A percentile compares a stretch with the other conserved stretches of the same genome.
Conservation (phyloP, 73 alveolate species). For the Blepharisma stoltei region DNA sequence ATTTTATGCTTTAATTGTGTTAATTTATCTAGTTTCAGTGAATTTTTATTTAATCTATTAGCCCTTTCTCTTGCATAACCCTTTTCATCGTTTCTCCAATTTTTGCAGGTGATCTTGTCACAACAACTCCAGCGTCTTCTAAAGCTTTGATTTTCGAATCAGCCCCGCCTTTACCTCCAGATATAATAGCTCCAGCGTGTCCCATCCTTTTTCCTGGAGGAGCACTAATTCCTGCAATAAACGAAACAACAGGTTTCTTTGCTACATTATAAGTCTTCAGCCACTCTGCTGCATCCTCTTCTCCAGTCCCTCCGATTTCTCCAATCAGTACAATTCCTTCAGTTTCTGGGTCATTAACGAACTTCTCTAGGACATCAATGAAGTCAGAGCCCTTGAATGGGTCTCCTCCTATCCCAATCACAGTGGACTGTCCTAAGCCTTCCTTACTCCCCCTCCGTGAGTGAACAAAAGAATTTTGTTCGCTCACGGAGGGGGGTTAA, state of each 20-base stretch:
- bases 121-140: constrained; percentile 60
- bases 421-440: constrained; percentile 92
- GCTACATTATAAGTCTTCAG: constrained; percentile 62
- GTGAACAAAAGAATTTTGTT: too few relatives aligned
- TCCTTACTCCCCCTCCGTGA: too few relatives aligned
- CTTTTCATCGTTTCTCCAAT: constrained; percentile 65
- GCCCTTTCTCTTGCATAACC: constrained; percentile 42
- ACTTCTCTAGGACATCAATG: constrained; percentile 88
- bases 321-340: constrained; percentile 95
- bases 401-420: constrained; percentile 95
- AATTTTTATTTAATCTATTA: not conserved
- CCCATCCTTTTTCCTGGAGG: constrained; percentile 97
- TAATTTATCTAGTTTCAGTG: too few relatives aligned
- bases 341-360: constrained; percentile 90
- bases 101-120: constrained; percentile 64
- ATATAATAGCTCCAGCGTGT: constrained; percentile 98
- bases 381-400: constrained; percentile 97
- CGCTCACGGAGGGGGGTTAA: too few relatives aligned
- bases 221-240: constrained; percentile 91
- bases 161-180: constrained; percentile 95
- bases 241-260: constrained; percentile 90
- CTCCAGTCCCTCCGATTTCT: constrained; percentile 96
- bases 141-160: constrained; percentile 73
- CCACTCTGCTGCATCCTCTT: constrained; percentile 92
- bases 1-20: too few relatives aligned